Evolutionary conservation across 164 flowering plant species (phyloP).

Genomic region (Magnolia kwangsiensis): DNA sequence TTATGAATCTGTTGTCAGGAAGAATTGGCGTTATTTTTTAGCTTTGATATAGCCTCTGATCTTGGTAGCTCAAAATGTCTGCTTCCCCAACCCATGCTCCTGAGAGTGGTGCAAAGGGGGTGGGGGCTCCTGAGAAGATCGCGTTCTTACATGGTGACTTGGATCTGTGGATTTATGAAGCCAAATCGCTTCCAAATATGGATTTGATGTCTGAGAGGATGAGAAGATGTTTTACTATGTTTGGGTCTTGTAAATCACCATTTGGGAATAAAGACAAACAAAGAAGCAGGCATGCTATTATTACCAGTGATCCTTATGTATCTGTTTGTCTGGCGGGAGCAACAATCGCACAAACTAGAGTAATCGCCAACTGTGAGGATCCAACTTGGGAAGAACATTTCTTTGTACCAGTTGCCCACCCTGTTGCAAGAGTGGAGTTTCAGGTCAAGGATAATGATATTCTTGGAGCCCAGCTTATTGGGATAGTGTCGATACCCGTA

Average conservation of each 20-base stretch:
- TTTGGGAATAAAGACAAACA: conserved; percentile 9
- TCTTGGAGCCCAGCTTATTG: conserved; percentile 71
- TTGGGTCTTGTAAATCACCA: conserved; percentile 34
- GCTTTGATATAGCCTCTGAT: not conserved
- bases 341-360: conserved; percentile 69
- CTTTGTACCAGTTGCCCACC: conserved; percentile 61
- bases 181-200: conserved; percentile 72
- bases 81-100: conserved; percentile 6
- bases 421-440: conserved; percentile 50
- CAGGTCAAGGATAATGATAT: conserved; percentile 77
- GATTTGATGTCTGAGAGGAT: conserved; percentile 61
- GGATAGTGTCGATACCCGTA: conserved; percentile 48
- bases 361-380: conserved; percentile 54
- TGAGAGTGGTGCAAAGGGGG: conserved; percentile 6
- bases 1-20: no score
- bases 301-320: conserved; percentile 79
- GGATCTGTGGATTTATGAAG: conserved; percentile 55
- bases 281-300: conserved; percentile 32
- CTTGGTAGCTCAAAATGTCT: conserved; percentile 19
- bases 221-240: conserved; percentile 43
- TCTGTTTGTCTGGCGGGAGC: conserved; percentile 70
- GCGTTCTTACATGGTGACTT: conserved; percentile 66
- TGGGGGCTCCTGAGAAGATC: conserved; percentile 20
- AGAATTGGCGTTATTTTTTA: not conserved
- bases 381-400: conserved; percentile 75